Evolutionary conservation across 2,329 filamentous ascomycete species (phyloP).

Genomic region (Dactylellina cionopaga): DNA sequence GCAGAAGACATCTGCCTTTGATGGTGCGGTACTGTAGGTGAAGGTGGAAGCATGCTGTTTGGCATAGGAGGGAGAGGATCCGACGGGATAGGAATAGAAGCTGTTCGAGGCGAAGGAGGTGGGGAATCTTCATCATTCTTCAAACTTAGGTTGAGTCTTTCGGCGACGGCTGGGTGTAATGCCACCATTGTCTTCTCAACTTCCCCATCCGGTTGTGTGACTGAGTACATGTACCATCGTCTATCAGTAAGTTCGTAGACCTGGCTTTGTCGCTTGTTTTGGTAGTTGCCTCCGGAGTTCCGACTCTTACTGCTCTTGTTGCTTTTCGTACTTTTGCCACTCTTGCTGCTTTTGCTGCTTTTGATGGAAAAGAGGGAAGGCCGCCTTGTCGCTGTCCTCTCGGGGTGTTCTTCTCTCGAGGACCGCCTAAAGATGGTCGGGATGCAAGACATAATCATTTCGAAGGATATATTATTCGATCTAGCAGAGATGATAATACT

Average conservation of each 20-base stretch:
- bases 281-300: constrained; percentile 45
- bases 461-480: constrained; percentile 14
- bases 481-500: background rate
- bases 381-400: constrained; percentile 39
- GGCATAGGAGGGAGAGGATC: constrained; percentile 30
- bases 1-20: constrained; percentile 42
- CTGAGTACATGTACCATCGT: constrained; percentile 51
- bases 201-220: constrained; percentile 47
- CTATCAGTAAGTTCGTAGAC: constrained; percentile 52
- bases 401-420: constrained; percentile 26
- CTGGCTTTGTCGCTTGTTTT: constrained; percentile 50
- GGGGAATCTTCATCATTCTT: constrained; percentile 41
- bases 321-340: too few relatives aligned
- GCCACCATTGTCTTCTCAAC: constrained; percentile 47
- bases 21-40: constrained; percentile 37
- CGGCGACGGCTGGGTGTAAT: constrained; percentile 43
- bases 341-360: constrained; percentile 38
- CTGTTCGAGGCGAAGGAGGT: constrained; percentile 48
- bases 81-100: constrained; percentile 43
- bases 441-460: constrained; percentile 51
- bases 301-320: constrained; percentile 43
- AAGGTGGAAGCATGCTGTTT: constrained; percentile 28
- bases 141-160: constrained; percentile 41
- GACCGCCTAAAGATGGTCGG: constrained; percentile 49
- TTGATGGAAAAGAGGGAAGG: constrained; percentile 51